These are phyloP conservation scores for Phascolomyces articulosus DNA, from an alignment of 371 early-diverging fungal genomes.

Conservation along the genomic window DNA sequence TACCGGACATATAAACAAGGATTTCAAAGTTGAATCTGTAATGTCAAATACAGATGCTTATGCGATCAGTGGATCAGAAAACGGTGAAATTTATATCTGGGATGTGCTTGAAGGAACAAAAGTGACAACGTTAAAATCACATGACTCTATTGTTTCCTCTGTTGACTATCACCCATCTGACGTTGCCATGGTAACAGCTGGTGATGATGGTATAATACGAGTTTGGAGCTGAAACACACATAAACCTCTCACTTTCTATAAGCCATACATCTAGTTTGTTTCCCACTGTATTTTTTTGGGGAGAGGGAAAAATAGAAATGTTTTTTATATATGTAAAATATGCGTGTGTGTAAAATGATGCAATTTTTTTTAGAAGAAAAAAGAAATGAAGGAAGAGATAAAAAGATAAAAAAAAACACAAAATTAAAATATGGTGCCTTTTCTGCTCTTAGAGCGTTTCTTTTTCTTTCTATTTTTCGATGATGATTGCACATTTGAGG, in stretches of 20 bases:
- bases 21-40: conserved; percentile 74
- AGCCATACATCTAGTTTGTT: no score
- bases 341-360: neutral
- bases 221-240: conserved; percentile 41
- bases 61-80: conserved; percentile 90
- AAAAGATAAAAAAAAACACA: neutral
- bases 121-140: conserved; percentile 24
- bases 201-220: conserved; percentile 59
- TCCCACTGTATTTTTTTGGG: no score
- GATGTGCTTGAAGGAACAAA: conserved; percentile 71
- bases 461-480: conserved; percentile 14
- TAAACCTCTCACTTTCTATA: no score
- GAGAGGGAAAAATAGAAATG: neutral
- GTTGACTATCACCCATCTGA: conserved; percentile 52
- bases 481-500: conserved; percentile 3
- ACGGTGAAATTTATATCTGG: conserved; percentile 87
- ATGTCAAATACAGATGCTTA: conserved; percentile 74
- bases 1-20: conserved; percentile 78
- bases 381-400: neutral
- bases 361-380: no score
- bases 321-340: neutral
- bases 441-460: conserved; percentile 14
- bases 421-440: conserved; percentile 1
- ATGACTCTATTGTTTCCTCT: conserved; percentile 39
- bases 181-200: conserved; percentile 54